A percentile compares a stretch with the other conserved stretches of the same genome.
Conservation (phyloP, 805 yeast species). For the Metschnikowia amazonensis region DNA sequence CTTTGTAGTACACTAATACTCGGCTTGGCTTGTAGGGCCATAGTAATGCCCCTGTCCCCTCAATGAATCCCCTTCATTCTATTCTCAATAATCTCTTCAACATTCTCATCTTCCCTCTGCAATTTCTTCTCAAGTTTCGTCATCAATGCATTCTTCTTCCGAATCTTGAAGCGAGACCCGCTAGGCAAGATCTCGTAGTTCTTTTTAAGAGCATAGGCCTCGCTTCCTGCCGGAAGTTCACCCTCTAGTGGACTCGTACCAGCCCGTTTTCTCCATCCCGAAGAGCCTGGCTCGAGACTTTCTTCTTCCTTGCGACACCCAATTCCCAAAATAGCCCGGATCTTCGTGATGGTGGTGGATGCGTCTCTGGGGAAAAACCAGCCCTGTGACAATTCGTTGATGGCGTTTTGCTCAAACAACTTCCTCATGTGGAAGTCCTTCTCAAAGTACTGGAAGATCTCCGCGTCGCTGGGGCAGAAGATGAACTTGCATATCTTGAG, state of each 20-base stretch:
- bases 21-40: too few relatives aligned
- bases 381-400: constrained; percentile 68
- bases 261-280: constrained; percentile 45
- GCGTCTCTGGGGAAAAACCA: constrained; percentile 63
- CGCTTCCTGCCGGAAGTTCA: constrained; percentile 51
- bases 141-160: constrained; percentile 19
- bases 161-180: constrained; percentile 56
- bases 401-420: constrained; percentile 69
- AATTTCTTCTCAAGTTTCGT: constrained; percentile 37
- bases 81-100: constrained; percentile 53
- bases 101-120: constrained; percentile 41
- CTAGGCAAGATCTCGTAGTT: constrained; percentile 65
- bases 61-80: constrained; percentile 24
- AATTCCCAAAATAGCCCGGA: constrained; percentile 17
- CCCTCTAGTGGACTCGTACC: constrained; percentile 43
- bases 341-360: constrained; percentile 20
- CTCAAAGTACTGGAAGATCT: constrained; percentile 74
- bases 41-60: too few relatives aligned
- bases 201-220: constrained; percentile 25
- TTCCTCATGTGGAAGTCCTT: constrained; percentile 61
- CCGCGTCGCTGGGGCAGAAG: constrained; percentile 69
- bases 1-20: too few relatives aligned
- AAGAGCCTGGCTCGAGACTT: constrained; percentile 21
- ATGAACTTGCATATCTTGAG: constrained; percentile 53
- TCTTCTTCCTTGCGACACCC: constrained; percentile 16